Evolutionary conservation across 805 yeast species (phyloP), one percentile per base, ranked within the genome.

Genomic region (Metschnikowia gruessii): DNA sequence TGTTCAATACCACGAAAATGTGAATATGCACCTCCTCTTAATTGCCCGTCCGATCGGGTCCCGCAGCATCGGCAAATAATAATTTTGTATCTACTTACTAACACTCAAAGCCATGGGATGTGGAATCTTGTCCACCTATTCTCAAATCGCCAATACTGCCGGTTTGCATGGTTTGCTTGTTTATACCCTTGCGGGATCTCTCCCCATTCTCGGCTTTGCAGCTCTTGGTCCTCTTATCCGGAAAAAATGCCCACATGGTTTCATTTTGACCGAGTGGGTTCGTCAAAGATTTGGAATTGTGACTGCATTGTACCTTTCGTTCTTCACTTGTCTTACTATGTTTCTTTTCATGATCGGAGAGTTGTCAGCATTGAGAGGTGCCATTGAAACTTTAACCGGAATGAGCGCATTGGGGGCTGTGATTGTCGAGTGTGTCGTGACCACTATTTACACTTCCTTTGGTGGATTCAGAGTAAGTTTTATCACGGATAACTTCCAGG

Each of bases 221-320:
- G 76, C 78, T 43, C 67, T 87, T 48, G 97, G 97, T 0, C 97
- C 97, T 1, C 61, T 81, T 9, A 83, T 91, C 49, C 74, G 96
- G 53, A 77, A 72, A 49, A 77, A 78, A 55, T 87, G 95, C 56
- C 97, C 97, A 0, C 80, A 87, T 8, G 97, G 97, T 2, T 91
- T 91, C 63, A 90, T 91, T 22, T 69, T 91, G 55, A 89, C 96
- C 4, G 96, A 91, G 62, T 91, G 97, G 97, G 92, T 88, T n/a
- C 79, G 87, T 60, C 80, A 79, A 39, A 72, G 97, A 55, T 91
- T 76, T 62, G 97, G 97, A 2, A 61, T 74, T 4, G 66, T 83
- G 13, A 75, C 95, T 3, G 85, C 88, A 0, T 68, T 88, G 54
- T 87, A 88, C 56, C 66, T 91, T 38, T 83, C 95, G 12, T 81